These are phyloP conservation scores for Ammopiptanthus mongolicus DNA, from an alignment of 306 rosid species.

Conservation along the genomic window DNA sequence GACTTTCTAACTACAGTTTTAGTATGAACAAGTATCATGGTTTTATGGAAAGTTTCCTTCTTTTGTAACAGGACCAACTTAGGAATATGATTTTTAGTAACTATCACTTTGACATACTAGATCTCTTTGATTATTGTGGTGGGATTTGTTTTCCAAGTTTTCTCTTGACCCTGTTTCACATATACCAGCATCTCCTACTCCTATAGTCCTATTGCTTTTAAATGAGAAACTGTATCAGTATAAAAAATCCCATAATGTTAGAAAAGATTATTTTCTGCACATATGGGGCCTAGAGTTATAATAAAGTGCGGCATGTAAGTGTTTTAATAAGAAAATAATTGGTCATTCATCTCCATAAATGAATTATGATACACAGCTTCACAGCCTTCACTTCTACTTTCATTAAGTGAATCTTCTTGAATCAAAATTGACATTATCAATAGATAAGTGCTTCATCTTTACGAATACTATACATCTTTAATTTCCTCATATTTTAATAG, in stretches of 20 bases:
- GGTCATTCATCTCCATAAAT: not conserved
- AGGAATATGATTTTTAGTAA: not conserved
- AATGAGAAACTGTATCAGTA: not conserved
- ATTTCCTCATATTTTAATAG: not conserved
- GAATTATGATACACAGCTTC: not conserved
- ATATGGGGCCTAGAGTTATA: not conserved
- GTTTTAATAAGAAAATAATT: not conserved
- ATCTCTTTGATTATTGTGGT: not conserved
- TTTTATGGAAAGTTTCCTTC: not conserved
- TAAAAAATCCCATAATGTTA: not conserved
- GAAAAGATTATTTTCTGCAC: not conserved
- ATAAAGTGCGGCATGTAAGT: not conserved
- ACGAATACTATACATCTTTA: not conserved
- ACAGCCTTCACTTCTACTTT: not conserved
- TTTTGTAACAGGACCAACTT: not conserved
- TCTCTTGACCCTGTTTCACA: not conserved
- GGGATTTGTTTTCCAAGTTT: not conserved
- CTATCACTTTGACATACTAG: not conserved
- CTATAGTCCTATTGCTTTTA: not conserved
- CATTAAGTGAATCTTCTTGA: not conserved
- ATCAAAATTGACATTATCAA: not conserved
- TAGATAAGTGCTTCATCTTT: not conserved
- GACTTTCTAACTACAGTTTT: slow-evolving; percentile 11
- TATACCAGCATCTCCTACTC: not conserved
- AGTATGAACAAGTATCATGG: not conserved